Evolutionary conservation across 768 basidiomycete species (phyloP), one percentile per base, ranked within the genome.

Genomic region (Gyrodon lividus): DNA sequence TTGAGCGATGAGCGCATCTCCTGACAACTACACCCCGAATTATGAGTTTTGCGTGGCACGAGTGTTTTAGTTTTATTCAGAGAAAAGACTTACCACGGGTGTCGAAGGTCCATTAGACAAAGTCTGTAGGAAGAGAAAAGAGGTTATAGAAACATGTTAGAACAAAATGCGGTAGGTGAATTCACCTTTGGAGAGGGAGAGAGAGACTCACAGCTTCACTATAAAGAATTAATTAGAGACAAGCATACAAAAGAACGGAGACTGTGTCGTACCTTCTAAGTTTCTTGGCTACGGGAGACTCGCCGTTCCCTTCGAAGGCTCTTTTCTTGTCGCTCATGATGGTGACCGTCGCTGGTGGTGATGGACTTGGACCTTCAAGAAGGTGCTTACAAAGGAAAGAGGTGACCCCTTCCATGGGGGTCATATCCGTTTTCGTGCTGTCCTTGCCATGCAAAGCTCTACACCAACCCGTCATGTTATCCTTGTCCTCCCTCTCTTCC

Each of bases 141-240:
- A 59, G 79, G 84, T 87, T 84, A 86, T 86, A 88, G 83, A 77
- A 70, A 70, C 68, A 72, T 70, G 81, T 85, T 68, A 83, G 82
- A 81, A 72, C 23, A 16, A 55, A 72, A 75, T 73, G 70, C 68
- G 72, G 65, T 69, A 66, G 67, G 70, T 63, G 61, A 71, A 89
- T 87, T 89, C 85, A 90, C 88, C 88, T 90, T 89, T 57, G 59
- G 63, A 67, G 65, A 60, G 56, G 62, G 67, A 69, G 66, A 56
- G 59, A 65, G 66, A 86, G 47, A 64, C 87, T 89, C 81, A 89
- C 88, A 62, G 69, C 55, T 73, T 86, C 84, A 63, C 86, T 89
- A 65, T 41, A 70, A 60, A 58, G 55, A 43, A 40, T 38, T 34
- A 34, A 49, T 42, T 51, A 59, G 54, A 17, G 13, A 53, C 46